A percentile compares a stretch with the other conserved stretches of the same genome.
These are phyloP conservation scores for Chlorella vulgaris DNA, from an alignment of 139 green algal species.

Conservation along the genomic window DNA sequence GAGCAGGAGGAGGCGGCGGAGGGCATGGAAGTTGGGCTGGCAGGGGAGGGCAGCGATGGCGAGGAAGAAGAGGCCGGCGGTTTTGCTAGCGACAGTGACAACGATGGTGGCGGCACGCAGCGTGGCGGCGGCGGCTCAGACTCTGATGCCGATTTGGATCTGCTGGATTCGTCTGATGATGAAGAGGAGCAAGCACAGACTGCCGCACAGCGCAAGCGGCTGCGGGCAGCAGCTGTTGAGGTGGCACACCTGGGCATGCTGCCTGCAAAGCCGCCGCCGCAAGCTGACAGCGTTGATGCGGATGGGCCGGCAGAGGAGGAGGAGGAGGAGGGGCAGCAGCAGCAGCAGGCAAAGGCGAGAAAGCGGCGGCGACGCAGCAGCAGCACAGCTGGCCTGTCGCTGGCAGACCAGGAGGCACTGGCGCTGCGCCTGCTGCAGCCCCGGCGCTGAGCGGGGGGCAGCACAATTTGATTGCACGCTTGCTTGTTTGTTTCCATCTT, in stretches of 20 bases:
- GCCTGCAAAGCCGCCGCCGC: not conserved
- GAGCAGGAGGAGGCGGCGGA: slow-evolving; percentile 10
- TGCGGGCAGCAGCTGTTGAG: slow-evolving; percentile 5
- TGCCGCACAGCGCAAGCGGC: slow-evolving; percentile 15
- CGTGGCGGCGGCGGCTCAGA: not conserved
- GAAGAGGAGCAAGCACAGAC: slow-evolving; percentile 14
- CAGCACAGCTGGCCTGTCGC: slow-evolving; percentile 23
- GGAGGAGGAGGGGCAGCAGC: slow-evolving; percentile 1
- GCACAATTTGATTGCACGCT: not conserved
- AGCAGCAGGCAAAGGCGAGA: slow-evolving; percentile 9
- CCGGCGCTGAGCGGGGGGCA: not conserved
- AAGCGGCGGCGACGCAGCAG: not conserved
- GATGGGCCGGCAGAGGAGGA: not conserved
- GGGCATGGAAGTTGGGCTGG: not conserved
- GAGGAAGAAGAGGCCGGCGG: not conserved
- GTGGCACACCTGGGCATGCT: slow-evolving; percentile 58
- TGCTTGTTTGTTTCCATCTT: too few relatives aligned
- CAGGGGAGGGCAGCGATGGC: not conserved
- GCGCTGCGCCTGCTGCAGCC: slow-evolving; percentile 62
- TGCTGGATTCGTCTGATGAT: slow-evolving; percentile 34
- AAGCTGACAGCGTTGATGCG: not conserved
- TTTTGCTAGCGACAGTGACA: too few relatives aligned
- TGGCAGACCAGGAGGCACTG: slow-evolving; percentile 72
- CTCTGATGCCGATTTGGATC: slow-evolving; percentile 22
- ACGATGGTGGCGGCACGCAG: not conserved